Evolutionary conservation across 306 rosid species (phyloP).

Genomic region (Ochetophila trinervis): DNA sequence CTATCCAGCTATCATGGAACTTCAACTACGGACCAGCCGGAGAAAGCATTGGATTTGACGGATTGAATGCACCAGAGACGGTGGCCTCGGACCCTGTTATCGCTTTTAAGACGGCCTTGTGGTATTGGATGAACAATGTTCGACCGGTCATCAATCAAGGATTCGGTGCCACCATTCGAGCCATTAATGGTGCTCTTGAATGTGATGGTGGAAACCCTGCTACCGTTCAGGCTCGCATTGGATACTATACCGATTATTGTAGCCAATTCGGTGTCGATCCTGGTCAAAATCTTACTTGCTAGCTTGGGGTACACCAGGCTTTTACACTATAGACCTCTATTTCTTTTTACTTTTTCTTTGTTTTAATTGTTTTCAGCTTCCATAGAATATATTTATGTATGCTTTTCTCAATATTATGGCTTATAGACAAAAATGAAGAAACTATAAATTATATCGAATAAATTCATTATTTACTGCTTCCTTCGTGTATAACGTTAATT

Average conservation of each 20-base stretch:
- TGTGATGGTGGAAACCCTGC: slow-evolving; percentile 54
- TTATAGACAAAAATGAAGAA: no score
- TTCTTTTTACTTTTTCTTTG: background rate
- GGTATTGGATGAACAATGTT: slow-evolving; percentile 80
- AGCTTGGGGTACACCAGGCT: background rate
- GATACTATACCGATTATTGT: slow-evolving; percentile 60
- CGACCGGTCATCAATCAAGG: slow-evolving; percentile 56
- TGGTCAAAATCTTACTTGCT: slow-evolving; percentile 69
- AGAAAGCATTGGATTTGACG: slow-evolving; percentile 53
- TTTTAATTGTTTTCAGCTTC: background rate
- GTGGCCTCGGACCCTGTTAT: slow-evolving; percentile 58
- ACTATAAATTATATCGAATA: no score
- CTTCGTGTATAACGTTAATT: no score
- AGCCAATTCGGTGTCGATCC: slow-evolving; percentile 58
- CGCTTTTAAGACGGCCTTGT: slow-evolving; percentile 74
- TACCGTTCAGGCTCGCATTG: slow-evolving; percentile 48
- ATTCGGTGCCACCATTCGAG: slow-evolving; percentile 81
- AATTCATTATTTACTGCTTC: no score
- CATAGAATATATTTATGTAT: no score
- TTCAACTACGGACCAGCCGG: slow-evolving; percentile 83
- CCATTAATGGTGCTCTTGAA: slow-evolving; percentile 80
- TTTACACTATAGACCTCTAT: no score
- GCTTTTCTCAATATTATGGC: no score
- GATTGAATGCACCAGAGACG: slow-evolving; percentile 61
- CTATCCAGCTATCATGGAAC: slow-evolving; percentile 88